phyloP scores from a whole-genome alignment of 2,329 filamentous ascomycete genomes.

The Ophioceras dolichostomum region DNA sequence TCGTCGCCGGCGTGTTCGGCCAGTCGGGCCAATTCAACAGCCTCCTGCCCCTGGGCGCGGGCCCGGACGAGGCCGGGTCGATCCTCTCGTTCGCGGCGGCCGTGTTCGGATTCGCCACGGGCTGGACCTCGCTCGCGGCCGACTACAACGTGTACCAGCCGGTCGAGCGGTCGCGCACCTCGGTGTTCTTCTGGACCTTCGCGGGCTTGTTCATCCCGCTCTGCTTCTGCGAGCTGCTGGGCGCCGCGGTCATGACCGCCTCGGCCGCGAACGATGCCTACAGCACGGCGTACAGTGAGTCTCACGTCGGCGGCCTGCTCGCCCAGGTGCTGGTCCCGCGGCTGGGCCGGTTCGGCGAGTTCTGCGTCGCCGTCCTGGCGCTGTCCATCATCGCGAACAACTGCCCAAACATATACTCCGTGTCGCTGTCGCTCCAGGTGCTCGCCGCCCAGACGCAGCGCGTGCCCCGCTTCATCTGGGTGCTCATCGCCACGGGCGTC shows the following conservation, averaged over 20 bases:
- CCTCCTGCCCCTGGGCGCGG: slow-evolving; percentile 34
- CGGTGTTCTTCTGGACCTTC: slow-evolving; percentile 60
- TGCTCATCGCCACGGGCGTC: slow-evolving; percentile 43
- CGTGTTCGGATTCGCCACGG: slow-evolving; percentile 56
- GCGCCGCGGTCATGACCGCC: slow-evolving; percentile 57
- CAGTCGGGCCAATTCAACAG: slow-evolving; percentile 34
- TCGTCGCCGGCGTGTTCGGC: slow-evolving; percentile 25
- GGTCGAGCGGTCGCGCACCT: slow-evolving; percentile 29
- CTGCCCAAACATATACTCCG: slow-evolving; percentile 24
- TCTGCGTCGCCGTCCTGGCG: slow-evolving; percentile 32
- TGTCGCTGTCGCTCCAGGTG: slow-evolving; percentile 35
- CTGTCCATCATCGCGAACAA: slow-evolving; percentile 32
- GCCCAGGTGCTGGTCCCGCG: slow-evolving; percentile 28
- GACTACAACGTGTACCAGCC: slow-evolving; percentile 46
- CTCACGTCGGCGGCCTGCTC: slow-evolving; percentile 34
- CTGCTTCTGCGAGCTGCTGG: slow-evolving; percentile 62
- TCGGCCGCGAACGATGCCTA: slow-evolving; percentile 43
- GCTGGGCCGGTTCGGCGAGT: slow-evolving; percentile 32
- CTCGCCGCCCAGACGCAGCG: slow-evolving; percentile 34
- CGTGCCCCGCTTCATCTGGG: slow-evolving; percentile 46
- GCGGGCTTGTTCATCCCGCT: slow-evolving; percentile 58
- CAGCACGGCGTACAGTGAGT: slow-evolving; percentile 22
- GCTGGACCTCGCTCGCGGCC: slow-evolving; percentile 49
- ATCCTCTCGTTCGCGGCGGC: slow-evolving; percentile 55
- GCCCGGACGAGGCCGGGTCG: slow-evolving; percentile 38